These are phyloP conservation scores for Entomophthora muscae DNA, from an alignment of 371 early-diverging fungal species.

Conservation along the genomic window DNA sequence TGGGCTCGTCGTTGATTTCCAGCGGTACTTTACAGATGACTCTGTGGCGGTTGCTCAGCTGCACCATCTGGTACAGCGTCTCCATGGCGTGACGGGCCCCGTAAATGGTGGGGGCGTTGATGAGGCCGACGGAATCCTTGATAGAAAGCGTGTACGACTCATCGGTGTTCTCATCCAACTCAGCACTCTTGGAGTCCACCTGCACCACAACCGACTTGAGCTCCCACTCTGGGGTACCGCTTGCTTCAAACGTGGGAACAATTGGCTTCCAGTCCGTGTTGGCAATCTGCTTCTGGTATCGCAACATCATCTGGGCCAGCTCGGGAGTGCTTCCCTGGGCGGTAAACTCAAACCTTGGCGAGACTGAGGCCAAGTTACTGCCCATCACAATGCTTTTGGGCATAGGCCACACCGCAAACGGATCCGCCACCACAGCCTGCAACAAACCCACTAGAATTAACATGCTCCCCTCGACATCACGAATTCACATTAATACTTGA, in stretches of 20 bases:
- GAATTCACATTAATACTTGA: no score
- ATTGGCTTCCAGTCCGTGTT: not conserved
- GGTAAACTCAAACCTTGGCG: no score
- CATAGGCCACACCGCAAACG: not conserved
- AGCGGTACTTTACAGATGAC: constrained; percentile 19
- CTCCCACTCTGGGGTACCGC: not conserved
- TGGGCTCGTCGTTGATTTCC: constrained; percentile 23
- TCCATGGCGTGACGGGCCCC: constrained; percentile 33
- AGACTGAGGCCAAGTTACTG: no score
- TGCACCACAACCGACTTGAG: not conserved
- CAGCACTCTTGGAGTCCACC: not conserved
- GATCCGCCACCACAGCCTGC: not conserved
- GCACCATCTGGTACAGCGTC: constrained; percentile 26
- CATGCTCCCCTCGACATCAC: no score
- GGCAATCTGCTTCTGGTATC: not conserved
- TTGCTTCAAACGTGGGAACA: not conserved
- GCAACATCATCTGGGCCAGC: not conserved
- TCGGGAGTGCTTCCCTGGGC: no score
- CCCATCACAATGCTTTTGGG: no score
- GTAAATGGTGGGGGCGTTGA: constrained; percentile 33
- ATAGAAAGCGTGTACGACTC: constrained; percentile 1
- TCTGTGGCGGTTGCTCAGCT: constrained; percentile 5
- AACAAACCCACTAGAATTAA: no score
- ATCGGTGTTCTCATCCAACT: constrained; percentile 4
- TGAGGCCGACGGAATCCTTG: not conserved